Evolutionary conservation across 2,329 filamentous ascomycete species (phyloP).

Genomic region (Acrodontium crateriforme): DNA sequence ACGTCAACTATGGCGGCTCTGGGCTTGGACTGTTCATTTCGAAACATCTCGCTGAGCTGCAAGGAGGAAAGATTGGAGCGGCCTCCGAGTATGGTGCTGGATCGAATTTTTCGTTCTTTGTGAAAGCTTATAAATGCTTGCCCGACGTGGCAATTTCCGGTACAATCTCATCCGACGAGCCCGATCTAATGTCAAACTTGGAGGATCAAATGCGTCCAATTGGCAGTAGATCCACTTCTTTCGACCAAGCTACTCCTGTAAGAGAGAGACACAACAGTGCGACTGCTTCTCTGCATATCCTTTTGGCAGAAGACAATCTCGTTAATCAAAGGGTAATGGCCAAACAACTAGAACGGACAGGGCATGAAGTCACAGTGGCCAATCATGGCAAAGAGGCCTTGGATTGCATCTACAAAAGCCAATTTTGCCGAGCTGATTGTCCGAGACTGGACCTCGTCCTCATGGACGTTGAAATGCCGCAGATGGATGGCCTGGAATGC

Average conservation of each 20-base stretch:
- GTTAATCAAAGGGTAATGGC: conserved; percentile 16
- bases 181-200: background rate
- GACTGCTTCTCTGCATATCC: conserved; percentile 2
- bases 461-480: conserved; percentile 17
- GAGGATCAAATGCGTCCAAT: too few species aligned
- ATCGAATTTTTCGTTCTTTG: conserved; percentile 54
- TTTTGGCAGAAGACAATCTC: conserved; percentile 14
- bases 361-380: conserved; percentile 12
- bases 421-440: background rate
- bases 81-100: conserved; percentile 43
- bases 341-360: conserved; percentile 11
- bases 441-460: conserved; percentile 10
- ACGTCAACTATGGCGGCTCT: conserved; percentile 55
- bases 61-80: conserved; percentile 58
- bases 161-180: background rate
- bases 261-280: background rate
- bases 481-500: conserved; percentile 15
- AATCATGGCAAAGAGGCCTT: conserved; percentile 15
- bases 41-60: conserved; percentile 50
- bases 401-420: conserved; percentile 3
- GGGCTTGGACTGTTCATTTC: conserved; percentile 59
- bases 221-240: background rate
- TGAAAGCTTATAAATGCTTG: conserved; percentile 28
- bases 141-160: background rate
- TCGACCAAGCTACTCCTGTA: background rate